Conservation (phyloP, 192 early-diverging fungal species). For the Gryganskiella cystojenkinii region DNA sequence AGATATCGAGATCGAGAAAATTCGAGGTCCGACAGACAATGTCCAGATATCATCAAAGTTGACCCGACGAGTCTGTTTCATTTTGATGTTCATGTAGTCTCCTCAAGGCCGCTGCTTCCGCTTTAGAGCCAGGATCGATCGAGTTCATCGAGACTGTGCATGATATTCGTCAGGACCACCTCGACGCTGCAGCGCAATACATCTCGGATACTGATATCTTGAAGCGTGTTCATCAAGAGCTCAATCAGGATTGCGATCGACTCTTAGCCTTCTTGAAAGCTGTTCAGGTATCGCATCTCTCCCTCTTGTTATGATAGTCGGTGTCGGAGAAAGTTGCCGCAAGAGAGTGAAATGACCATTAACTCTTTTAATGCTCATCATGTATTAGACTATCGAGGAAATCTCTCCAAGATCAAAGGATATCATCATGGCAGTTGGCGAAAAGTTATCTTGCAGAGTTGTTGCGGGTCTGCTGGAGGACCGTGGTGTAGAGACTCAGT, state of each 20-base stretch:
- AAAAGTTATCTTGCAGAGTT: conserved; percentile 92
- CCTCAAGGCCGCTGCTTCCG: conserved; percentile 75
- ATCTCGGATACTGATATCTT: conserved; percentile 63
- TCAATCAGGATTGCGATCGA: conserved; percentile 80
- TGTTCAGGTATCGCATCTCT: conserved; percentile 68
- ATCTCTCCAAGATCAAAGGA: conserved; percentile 95
- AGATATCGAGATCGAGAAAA: too few species aligned
- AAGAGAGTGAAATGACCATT: too few species aligned
- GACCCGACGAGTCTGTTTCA: background rate
- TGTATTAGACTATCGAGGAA: conserved; percentile 83
- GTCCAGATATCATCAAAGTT: background rate
- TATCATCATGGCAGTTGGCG: conserved; percentile 92
- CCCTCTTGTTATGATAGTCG: background rate
- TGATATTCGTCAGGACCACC: conserved; percentile 83
- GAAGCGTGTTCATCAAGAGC: conserved; percentile 59
- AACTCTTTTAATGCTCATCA: background rate
- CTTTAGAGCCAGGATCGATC: conserved; percentile 72
- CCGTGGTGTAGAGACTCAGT: conserved; percentile 83
- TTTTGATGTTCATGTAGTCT: conserved; percentile 52
- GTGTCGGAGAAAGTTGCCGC: too few species aligned
- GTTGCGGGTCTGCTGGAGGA: conserved; percentile 86
- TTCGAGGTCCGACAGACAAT: too few species aligned
- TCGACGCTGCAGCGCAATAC: conserved; percentile 68
- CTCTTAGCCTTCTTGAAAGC: conserved; percentile 89
- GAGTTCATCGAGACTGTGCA: conserved; percentile 82